phyloP scores from a whole-genome alignment of 805 yeast species.

The Lachancea nothofagi region DNA sequence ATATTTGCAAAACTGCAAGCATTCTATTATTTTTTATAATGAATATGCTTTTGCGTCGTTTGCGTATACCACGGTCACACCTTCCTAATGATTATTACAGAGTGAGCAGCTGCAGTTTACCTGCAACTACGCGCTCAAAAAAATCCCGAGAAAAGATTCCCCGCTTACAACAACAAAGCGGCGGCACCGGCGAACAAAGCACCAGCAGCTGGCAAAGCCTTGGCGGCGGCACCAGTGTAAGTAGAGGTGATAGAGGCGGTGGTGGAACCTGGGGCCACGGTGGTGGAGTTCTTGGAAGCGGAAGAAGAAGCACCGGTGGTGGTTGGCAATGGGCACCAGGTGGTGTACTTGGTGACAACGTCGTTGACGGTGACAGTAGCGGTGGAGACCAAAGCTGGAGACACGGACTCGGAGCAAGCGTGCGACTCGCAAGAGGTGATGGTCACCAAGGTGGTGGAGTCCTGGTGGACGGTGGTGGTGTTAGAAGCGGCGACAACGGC shows the following conservation, averaged over 20 bases:
- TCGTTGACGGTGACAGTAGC: constrained; percentile 34
- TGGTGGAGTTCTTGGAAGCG: constrained; percentile 12
- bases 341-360: constrained; percentile 36
- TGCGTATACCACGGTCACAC: no score
- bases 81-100: no score
- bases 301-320: constrained; percentile 20
- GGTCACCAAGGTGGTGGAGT: constrained; percentile 33
- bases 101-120: no score
- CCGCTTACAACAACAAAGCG: constrained; percentile 43
- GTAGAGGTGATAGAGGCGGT: constrained; percentile 17
- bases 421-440: constrained; percentile 34
- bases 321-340: constrained; percentile 35
- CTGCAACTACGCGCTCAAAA: no score
- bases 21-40: no score
- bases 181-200: constrained; percentile 46
- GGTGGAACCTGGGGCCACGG: constrained; percentile 18
- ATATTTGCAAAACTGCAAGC: no score
- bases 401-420: constrained; percentile 30
- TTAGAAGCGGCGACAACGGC: constrained; percentile 23
- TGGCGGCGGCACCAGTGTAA: constrained; percentile 42
- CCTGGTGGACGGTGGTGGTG: constrained; percentile 21
- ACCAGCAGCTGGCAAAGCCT: constrained; percentile 43
- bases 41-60: no score
- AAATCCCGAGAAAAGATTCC: no score
- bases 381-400: constrained; percentile 33